Base-by-base conservation (phyloP, 2,329 filamentous ascomycete species). In the Colletotrichum filicis region DNA sequence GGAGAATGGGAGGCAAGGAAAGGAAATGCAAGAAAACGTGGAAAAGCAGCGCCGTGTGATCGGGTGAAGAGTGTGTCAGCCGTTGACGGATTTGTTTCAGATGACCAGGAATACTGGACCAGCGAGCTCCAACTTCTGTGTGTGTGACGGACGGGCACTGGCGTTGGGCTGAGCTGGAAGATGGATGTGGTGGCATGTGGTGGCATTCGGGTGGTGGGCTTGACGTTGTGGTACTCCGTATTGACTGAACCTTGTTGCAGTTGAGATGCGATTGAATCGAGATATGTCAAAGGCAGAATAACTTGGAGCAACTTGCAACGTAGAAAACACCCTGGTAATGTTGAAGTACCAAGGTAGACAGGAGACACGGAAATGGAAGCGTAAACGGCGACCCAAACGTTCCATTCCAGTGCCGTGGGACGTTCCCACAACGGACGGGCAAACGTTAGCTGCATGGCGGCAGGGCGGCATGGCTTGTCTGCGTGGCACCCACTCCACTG, bases 1-100 rank as follows among this genome's bases (percentile, higher is more conserved):
- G 42, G 24, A 1, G 49, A 62, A 32, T 8, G 19, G 28, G 35
- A 64, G 24, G 30, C 11, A 57, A 49, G 32, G 30, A 59, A 26
- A 64, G 61, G 60, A 22, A 30, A 58, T 46, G 35, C 2, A 53
- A 42, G 35, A 28, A 22, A 49, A 26, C 56, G 60, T 56, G 57
- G 64, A 52, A 49, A 28, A 61, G 16, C 37, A 19, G 37, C 66
- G 57, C 68, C 66, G 60, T 56, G 42, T 65, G 66, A 69, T 60
- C 59, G 55, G 59, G 58, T 63, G 28, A 22, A 28, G 71, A 56
- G 62, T 63, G 62, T 74, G 68, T 74, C 71, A 74, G 71, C 62
- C 62, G 68, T 72, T 30, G 46, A 74, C 58, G 58, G 62, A 57
- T 55, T 66, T 68, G 71, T 74, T 74, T 74, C 71, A 72, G 71